phyloP scores from a whole-genome alignment of 176 grass and related monocot species.

The Themeda triandra region DNA sequence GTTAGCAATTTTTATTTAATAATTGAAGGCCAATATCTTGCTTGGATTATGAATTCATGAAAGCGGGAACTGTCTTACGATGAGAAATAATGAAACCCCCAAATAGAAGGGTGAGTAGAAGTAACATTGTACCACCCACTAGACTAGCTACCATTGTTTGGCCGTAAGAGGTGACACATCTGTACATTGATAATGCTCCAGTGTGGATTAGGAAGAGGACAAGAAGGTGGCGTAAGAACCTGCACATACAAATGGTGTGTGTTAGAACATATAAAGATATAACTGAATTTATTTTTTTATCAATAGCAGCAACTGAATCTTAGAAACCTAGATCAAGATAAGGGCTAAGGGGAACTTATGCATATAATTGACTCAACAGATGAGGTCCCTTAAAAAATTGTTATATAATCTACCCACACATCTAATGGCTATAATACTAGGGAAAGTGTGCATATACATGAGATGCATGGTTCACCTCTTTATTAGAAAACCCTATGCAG shows the following conservation, averaged over 20 bases:
- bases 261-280: conserved; percentile 26
- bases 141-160: conserved; percentile 47
- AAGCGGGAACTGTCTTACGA: conserved; percentile 35
- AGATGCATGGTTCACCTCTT: neutral
- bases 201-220: conserved; percentile 55
- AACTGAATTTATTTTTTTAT: too few relatives aligned
- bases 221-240: conserved; percentile 68
- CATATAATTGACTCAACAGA: neutral
- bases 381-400: neutral
- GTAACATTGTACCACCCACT: conserved; percentile 21
- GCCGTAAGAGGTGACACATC: conserved; percentile 50
- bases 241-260: neutral
- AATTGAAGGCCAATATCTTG: neutral
- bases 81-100: conserved; percentile 75
- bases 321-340: too few relatives aligned
- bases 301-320: too few relatives aligned
- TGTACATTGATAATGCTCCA: conserved; percentile 55
- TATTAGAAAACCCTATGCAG: neutral
- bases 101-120: conserved; percentile 43
- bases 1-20: neutral
- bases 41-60: conserved; percentile 1
- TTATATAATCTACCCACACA: neutral
- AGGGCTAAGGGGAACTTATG: neutral
- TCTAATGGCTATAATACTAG: neutral
- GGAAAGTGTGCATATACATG: neutral